These are phyloP conservation scores for Cicer pinnatifidum DNA, from an alignment of 306 rosid species.

Conservation along the genomic window DNA sequence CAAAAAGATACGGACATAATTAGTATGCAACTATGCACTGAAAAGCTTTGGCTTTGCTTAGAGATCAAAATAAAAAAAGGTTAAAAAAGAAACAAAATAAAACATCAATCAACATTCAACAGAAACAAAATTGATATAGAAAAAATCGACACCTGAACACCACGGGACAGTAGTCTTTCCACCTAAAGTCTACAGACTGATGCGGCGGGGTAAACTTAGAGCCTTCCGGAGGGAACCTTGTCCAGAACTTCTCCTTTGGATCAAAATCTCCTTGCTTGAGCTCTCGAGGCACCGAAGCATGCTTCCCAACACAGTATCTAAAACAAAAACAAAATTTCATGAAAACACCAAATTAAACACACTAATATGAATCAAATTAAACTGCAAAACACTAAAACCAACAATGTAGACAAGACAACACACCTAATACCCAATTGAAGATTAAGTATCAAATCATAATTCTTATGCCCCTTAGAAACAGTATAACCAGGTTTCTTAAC, in stretches of 20 bases:
- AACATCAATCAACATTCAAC: not conserved
- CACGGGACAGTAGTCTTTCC: constrained; percentile 63
- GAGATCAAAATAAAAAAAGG: not conserved
- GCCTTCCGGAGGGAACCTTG: constrained; percentile 59
- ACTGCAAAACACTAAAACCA: not conserved
- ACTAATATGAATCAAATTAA: not conserved
- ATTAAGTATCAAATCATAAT: constrained; percentile 58
- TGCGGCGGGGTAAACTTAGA: constrained; percentile 61
- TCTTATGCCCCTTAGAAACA: constrained; percentile 58
- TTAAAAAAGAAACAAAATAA: not conserved
- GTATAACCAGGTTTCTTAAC: constrained; percentile 53
- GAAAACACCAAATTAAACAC: not conserved
- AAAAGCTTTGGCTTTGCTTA: constrained; percentile 25
- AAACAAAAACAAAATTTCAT: not conserved
- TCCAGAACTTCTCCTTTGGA: constrained; percentile 64
- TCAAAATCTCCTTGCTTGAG: constrained; percentile 57
- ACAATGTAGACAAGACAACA: constrained; percentile 22
- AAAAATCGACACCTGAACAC: constrained; percentile 55
- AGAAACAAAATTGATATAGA: not conserved
- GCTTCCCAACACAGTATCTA: constrained; percentile 59
- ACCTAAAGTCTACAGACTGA: constrained; percentile 57
- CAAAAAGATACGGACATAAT: constrained; percentile 40
- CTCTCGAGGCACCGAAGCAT: constrained; percentile 47
- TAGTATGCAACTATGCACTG: not conserved
- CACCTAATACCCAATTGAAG: constrained; percentile 62